Base-by-base conservation (phyloP, 129 eudicot species). In the Flaveria sonorensis region DNA sequence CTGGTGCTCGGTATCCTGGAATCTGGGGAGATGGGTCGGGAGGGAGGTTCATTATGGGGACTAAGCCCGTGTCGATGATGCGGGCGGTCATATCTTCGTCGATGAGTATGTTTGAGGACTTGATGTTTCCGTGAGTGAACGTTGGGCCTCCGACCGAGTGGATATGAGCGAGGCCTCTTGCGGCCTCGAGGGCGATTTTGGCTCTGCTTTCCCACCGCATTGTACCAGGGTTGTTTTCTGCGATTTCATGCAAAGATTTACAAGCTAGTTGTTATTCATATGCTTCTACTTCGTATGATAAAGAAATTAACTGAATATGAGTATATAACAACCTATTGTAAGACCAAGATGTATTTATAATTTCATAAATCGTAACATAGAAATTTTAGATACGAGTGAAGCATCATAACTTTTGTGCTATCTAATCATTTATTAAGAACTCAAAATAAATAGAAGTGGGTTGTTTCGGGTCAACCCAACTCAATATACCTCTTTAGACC, bases 31-130 rank as follows among this genome's bases (percentile, higher is more conserved):
- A 76, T 47, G 71, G 88, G 42, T 78, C 30, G 12, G 84, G 92
- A 19, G 84, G 92, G 70, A 23, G 19, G 87, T 86, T 86, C 91
- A 88, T 86, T 16, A 88, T 81, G 26, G 97, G 86, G 60, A 92
- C 78, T 71, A 91, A 76, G 61, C 91, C 97, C 1, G 78, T 70
- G 63, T 91, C 97, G 24, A 87, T 86, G 53, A 91, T 81, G 13
- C 87, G 82, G 28, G 78, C 87, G 16, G 85, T 84, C 61, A 83
- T 85, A 13, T 91, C 88, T 72, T 91, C 87, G 85, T 83, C 82
- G 39, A 91, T 84, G 53, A 91, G 93, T 83, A 91, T 73, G 46
- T 91, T 91, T 55, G 97, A 85, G 51, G 97, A 75, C 74, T 88
- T 91, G 50, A 91, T 83, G 79, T 86, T 88, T 59, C 93, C 93